These are phyloP conservation scores for Grigorovia humatica DNA, from an alignment of 805 yeast species.

Conservation along the genomic window DNA sequence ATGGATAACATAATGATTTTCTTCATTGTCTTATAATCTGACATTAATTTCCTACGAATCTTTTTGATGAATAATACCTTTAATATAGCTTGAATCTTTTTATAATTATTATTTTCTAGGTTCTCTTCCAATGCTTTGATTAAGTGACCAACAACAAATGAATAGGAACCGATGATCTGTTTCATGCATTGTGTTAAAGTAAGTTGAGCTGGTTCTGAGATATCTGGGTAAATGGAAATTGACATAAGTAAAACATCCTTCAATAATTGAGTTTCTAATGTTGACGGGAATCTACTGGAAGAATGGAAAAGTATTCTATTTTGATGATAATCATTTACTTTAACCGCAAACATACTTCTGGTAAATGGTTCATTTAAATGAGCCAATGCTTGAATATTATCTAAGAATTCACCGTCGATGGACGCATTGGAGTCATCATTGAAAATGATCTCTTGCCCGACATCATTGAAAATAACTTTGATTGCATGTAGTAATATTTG, in stretches of 20 bases:
- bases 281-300: slow-evolving; percentile 60
- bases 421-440: slow-evolving; percentile 45
- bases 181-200: slow-evolving; percentile 60
- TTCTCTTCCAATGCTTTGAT: slow-evolving; percentile 42
- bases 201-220: slow-evolving; percentile 59
- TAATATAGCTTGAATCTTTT: slow-evolving; percentile 55
- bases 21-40: slow-evolving; percentile 44
- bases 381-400: slow-evolving; percentile 49
- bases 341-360: slow-evolving; percentile 61
- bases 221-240: slow-evolving; percentile 58
- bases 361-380: slow-evolving; percentile 64
- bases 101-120: slow-evolving; percentile 39
- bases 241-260: slow-evolving; percentile 56
- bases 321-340: slow-evolving; percentile 64
- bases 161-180: slow-evolving; percentile 57
- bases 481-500: slow-evolving; percentile 53
- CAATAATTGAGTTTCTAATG: slow-evolving; percentile 50
- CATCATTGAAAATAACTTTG: slow-evolving; percentile 71
- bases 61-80: slow-evolving; percentile 46
- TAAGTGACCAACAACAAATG: slow-evolving; percentile 34
- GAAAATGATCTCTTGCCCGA: slow-evolving; percentile 60
- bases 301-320: slow-evolving; percentile 64
- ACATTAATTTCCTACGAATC: slow-evolving; percentile 47
- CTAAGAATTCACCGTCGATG: slow-evolving; percentile 46
- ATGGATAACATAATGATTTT: slow-evolving; percentile 40